Conservation (phyloP, 352 stramenopile genomes). For the Globisporangium sylvaticum region DNA sequence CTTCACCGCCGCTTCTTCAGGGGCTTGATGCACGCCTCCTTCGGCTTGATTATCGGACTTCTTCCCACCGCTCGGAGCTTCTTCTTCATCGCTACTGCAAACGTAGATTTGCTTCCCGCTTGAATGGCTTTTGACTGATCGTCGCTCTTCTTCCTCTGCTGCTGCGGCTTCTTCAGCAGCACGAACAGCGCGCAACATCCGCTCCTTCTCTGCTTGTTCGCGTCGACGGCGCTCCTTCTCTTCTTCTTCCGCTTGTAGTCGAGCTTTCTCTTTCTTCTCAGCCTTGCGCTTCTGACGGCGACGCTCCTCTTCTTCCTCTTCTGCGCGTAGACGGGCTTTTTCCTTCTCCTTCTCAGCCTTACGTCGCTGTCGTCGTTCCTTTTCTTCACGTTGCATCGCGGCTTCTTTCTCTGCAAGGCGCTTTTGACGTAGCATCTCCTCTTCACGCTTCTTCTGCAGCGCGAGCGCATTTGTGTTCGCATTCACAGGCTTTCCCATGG, state of each 20-base stretch:
- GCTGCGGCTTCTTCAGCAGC: constrained; percentile 10
- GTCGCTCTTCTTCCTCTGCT: constrained; percentile 5
- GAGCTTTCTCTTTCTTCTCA: constrained; percentile 9
- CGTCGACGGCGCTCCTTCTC: not conserved
- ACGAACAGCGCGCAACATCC: not conserved
- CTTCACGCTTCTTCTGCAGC: constrained; percentile 15
- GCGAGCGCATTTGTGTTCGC: not conserved
- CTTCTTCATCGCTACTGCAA: constrained; percentile 1
- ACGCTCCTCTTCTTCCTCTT: constrained; percentile 9
- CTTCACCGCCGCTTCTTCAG: constrained; percentile 18
- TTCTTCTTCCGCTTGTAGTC: not conserved
- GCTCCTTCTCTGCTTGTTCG: constrained; percentile 4
- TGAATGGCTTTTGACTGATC: constrained; percentile 1
- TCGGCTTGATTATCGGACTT: constrained; percentile 3
- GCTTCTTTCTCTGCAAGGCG: constrained; percentile 8
- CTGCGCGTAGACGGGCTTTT: not conserved
- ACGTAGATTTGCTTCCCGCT: constrained; percentile 2
- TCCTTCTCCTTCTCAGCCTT: constrained; percentile 13
- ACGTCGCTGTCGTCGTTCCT: not conserved
- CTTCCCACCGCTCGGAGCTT: not conserved
- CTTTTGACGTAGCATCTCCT: constrained; percentile 9
- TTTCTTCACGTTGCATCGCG: not conserved
- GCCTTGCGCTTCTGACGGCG: constrained; percentile 5
- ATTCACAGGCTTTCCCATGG: not conserved
- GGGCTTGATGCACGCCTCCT: not conserved